Evolutionary conservation across 2,329 filamentous ascomycete genomes (phyloP), one percentile per base, ranked within the genome.

Genomic region (Colletotrichum nymphaeae): DNA sequence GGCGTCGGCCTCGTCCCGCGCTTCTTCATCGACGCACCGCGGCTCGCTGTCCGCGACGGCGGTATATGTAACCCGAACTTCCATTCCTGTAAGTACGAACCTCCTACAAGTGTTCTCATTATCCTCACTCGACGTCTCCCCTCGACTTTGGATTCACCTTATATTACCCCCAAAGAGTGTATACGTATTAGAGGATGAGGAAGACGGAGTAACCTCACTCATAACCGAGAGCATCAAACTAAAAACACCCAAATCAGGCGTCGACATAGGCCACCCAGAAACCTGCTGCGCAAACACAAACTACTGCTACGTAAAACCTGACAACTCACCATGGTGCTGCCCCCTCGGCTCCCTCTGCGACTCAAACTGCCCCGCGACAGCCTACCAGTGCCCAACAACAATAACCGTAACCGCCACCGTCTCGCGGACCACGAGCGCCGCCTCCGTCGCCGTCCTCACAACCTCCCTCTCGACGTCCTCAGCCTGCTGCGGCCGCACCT

Each of bases 221-320:
- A n/a, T 49, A 7, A n/a, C 19, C 26, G 24, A 2, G 19, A 26
- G 5, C 5, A 35, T 19, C n/a, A 28, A 12, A 24, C 35, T 72
- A n/a, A 68, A 19, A 4, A 16, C 6, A 16, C 2, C n/a, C 24
- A 7, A 12, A 35, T 2, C 59, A 87, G 86, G 86, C 70, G 80
- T 84, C 63, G 86, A 87, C 60, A 77, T 87, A 46, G 80, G 81
- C 35, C 78, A 80, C 58, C 75, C 78, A 12, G 78, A 80, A 26
- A 64, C 77, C 7, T 88, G 86, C 80, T 88, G 86, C 76, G 72
- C 77, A 24, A 84, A 88, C 75, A 77, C 81, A 19, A 77, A 79
- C 56, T 88, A 87, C 78, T 88, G 86, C 79, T 86, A 86, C 76
- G 71, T 88, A 67, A 81, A 83, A 75, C 75, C 76, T 6, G 74